Base-by-base conservation (phyloP, 1,284 basidiomycete genomes). In the Apiotrichum laibachii region DNA sequence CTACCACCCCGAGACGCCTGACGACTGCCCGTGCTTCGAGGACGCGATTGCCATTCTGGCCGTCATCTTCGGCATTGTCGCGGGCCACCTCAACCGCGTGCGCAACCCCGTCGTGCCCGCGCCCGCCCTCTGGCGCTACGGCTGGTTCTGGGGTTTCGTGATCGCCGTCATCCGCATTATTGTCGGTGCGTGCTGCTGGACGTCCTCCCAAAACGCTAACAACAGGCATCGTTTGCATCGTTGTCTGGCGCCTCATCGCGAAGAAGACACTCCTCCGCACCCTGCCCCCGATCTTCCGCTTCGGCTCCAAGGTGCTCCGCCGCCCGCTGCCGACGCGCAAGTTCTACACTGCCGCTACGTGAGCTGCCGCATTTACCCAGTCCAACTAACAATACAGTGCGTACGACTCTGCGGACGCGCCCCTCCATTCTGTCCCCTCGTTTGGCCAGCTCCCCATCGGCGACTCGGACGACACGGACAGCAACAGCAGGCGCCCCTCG, bases 1-100 rank as follows among this genome's bases (percentile, higher is more conserved):
- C 72, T 83, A 88, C 63, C 94, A 98, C 73, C 93, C 94, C 0
- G 89, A 93, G 70, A 90, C 91, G 0, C 87, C 96, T 1, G 93
- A 97, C 61, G 92, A 96, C 71, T 98, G 95, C 70, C 96, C 95
- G 0, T 98, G 95, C 78, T 99, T 97, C 76, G 95, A 98, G 76
- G 95, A 99, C 70, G 91, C 93, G 6, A 95, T 97, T 56, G 93
- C 95, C 0, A 90, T 95, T 67, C 80, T 91, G 22, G 88, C 90
- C 13, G 92, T 94, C 46, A 82, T 90, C 16, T 81, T 90, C 54
- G 95, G 95, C 19, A 80, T 83, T n/a, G 80, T 85, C 21, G 72
- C 93, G 1, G 86, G 85, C 0, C 81, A 84, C 53, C 92, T 90
- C 87, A 81, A 81, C 55, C 59, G 57, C 16, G 56, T 55, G 55